These are phyloP conservation scores for Haplosporangium sp. DNA, from an alignment of 371 early-diverging fungal species.

Conservation along the genomic window DNA sequence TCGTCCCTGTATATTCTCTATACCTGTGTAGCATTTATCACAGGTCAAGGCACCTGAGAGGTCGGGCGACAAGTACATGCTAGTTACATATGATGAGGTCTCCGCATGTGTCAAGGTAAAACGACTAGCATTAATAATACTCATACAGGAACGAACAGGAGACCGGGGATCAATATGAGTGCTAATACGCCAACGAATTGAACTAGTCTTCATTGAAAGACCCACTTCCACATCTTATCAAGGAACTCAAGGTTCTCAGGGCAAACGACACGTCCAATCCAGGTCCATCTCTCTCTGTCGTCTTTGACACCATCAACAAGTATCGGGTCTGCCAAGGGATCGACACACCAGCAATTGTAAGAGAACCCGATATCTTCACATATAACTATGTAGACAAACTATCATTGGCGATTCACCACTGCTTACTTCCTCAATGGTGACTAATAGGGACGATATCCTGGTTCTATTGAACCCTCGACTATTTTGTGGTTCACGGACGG, in stretches of 20 bases:
- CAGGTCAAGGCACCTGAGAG: constrained; percentile 49
- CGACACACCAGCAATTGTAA: constrained; percentile 61
- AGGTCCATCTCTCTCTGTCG: constrained; percentile 64
- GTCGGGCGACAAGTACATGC: constrained; percentile 71
- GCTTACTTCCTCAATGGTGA: too few species aligned
- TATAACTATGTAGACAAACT: neutral
- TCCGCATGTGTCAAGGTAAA: constrained; percentile 57
- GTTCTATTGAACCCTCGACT: constrained; percentile 66
- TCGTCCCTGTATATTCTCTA: neutral
- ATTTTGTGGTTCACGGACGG: constrained; percentile 83
- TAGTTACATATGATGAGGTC: constrained; percentile 69
- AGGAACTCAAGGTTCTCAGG: constrained; percentile 63
- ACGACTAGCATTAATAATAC: neutral
- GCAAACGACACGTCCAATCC: constrained; percentile 70
- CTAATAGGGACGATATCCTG: constrained; percentile 69
- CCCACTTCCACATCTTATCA: constrained; percentile 59
- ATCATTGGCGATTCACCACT: neutral
- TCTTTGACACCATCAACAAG: constrained; percentile 72
- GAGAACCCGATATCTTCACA: neutral
- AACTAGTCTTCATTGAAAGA: constrained; percentile 60
- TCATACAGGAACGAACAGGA: neutral
- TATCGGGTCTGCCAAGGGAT: constrained; percentile 65
- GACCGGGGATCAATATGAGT: neutral
- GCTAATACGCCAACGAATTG: neutral
- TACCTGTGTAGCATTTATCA: constrained; percentile 54